Evolutionary conservation across 345 rosid species (phyloP), one percentile per base, ranked within the genome.

Genomic region (Barbarea vulgaris): DNA sequence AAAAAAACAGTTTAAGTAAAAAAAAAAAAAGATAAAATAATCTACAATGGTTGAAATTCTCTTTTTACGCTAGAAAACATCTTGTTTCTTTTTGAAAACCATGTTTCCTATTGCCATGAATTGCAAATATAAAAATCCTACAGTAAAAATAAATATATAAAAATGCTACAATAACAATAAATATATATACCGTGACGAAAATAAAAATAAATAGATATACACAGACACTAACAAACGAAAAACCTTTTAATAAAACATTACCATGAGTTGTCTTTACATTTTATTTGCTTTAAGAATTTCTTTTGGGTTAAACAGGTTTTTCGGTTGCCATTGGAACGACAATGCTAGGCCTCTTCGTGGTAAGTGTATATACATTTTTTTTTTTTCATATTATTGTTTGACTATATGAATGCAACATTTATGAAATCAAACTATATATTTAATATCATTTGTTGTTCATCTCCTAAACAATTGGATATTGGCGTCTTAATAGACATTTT

Each of bases 321-420:
- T 50, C 88, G 27, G 69, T 53, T 14, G 37, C 41, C 17, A 15
- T 83, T 48, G 91, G 87, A 19, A 55, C 79, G 5, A 74, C 51
- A n/a, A 22, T 75, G 33, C 8, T 66, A 72, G 80, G 84, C 10
- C 60, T 83, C 39, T 21, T 80, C 47, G 46, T 81, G 85, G 91
- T 80, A 56, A 33, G 47, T 18, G 22, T 28, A 37, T 33, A 64
- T 0, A 34, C 48, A 44, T 39, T 36, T 36, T 4, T 27, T 56
- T 25, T 42, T 36, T 2, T 67, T 15, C 57, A 47, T 3, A n/a
- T 4, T 3, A 14, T 27, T 44, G 9, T 13, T 52, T 44, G 5
- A 33, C 15, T 27, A 55, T 33, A 17, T 39, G 11, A 21, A 39
- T 39, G 44, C 10, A 14, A 14, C 18, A 15, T 36, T 9, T 36